Percentiles rank a stretch among this genome's conserved stretches.
These are phyloP conservation scores for Rubroboletus satanas DNA, from an alignment of 768 basidiomycete species.

Conservation along the genomic window DNA sequence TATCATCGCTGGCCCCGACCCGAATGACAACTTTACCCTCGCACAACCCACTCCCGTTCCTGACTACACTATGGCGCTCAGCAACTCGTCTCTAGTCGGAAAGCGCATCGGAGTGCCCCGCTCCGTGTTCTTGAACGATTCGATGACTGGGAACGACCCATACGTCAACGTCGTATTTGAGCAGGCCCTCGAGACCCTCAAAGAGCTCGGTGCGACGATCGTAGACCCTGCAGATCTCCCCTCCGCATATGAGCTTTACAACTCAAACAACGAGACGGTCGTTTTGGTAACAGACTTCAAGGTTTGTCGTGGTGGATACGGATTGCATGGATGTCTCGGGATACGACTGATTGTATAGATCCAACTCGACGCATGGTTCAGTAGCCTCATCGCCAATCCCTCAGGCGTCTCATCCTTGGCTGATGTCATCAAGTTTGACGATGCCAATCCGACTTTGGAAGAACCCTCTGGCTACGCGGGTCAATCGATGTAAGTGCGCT, in stretches of 20 bases:
- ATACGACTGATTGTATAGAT: constrained; percentile 33
- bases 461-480: constrained; percentile 32
- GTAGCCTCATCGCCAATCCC: constrained; percentile 46
- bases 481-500: constrained; percentile 35
- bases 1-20: constrained; percentile 53
- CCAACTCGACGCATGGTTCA: constrained; percentile 49
- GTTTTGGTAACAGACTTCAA: constrained; percentile 60
- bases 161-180: constrained; percentile 38
- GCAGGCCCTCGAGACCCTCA: constrained; percentile 36
- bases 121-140: constrained; percentile 30
- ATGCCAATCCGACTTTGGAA: constrained; percentile 48
- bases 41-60: constrained; percentile 51
- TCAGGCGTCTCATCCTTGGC: constrained; percentile 57
- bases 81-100: constrained; percentile 44
- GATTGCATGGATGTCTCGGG: not conserved
- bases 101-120: constrained; percentile 55
- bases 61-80: constrained; percentile 52
- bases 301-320: constrained; percentile 29
- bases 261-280: constrained; percentile 50
- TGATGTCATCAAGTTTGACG: constrained; percentile 55
- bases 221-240: constrained; percentile 65
- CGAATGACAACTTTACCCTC: constrained; percentile 52
- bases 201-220: constrained; percentile 43
- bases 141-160: constrained; percentile 24
- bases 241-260: constrained; percentile 46